A percentile compares a stretch with the other conserved stretches of the same genome.
Evolutionary conservation across 768 basidiomycete genomes (phyloP).

Genomic region (Boletus insuetus): DNA sequence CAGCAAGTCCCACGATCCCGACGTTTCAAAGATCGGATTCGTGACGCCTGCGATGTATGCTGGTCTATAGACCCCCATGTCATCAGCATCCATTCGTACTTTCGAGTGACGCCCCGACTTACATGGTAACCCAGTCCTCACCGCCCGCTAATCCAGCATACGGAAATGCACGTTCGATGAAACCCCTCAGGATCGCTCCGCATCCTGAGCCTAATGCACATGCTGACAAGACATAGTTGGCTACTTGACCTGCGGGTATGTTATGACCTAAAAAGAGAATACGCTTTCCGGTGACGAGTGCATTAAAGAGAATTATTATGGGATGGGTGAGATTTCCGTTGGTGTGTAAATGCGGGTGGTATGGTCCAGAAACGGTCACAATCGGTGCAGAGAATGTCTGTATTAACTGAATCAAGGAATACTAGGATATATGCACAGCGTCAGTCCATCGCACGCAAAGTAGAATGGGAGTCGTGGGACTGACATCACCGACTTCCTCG

Average conservation of each 20-base stretch:
- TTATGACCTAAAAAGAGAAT: slow-evolving; percentile 93
- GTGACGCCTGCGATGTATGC: slow-evolving; percentile 97
- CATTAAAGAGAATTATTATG: slow-evolving; percentile 94
- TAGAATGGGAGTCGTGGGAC: slow-evolving; percentile 32
- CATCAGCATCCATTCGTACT: slow-evolving; percentile 1
- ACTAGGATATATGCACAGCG: slow-evolving; percentile 45
- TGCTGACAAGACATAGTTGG: slow-evolving; percentile 88
- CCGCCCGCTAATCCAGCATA: slow-evolving; percentile 88
- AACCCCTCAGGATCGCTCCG: slow-evolving; percentile 78
- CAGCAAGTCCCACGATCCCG: slow-evolving; percentile 87
- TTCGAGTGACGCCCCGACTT: slow-evolving; percentile 32
- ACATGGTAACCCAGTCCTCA: slow-evolving; percentile 91
- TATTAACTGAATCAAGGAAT: slow-evolving; percentile 87
- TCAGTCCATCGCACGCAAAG: slow-evolving; percentile 9
- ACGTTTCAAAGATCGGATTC: slow-evolving; percentile 92
- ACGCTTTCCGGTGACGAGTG: slow-evolving; percentile 91
- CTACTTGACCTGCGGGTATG: slow-evolving; percentile 86
- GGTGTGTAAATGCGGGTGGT: slow-evolving; percentile 92
- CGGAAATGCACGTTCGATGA: slow-evolving; percentile 90
- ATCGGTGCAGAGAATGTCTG: slow-evolving; percentile 70
- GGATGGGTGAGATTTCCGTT: slow-evolving; percentile 89
- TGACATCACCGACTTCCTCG: slow-evolving; percentile 95
- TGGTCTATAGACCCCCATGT: slow-evolving; percentile 46
- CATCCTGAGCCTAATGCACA: slow-evolving; percentile 93
- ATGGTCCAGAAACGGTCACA: slow-evolving; percentile 64